Percentiles rank a stretch among this genome's conserved stretches.
Evolutionary conservation across 805 yeast species (phyloP).

Genomic region (Yamadazyma nakazawae): DNA sequence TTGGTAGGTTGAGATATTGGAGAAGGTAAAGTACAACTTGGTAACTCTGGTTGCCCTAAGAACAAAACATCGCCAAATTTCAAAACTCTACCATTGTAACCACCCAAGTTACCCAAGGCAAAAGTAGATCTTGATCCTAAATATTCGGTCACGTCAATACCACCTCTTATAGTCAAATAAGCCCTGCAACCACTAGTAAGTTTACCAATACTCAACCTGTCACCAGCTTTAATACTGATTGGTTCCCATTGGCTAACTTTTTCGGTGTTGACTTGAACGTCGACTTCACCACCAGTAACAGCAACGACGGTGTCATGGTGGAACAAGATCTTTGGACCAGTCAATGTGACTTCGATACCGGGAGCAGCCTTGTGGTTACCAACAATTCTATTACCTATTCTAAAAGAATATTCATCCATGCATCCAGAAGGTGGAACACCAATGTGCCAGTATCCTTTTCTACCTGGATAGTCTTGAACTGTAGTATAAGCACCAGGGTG

Average conservation of each 20-base stretch:
- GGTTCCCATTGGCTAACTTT: conserved; percentile 69
- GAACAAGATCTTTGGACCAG: conserved; percentile 83
- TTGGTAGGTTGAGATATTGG: conserved; percentile 64
- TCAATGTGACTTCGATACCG: conserved; percentile 83
- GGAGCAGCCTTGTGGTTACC: conserved; percentile 84
- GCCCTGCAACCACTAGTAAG: conserved; percentile 81
- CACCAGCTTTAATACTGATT: conserved; percentile 66
- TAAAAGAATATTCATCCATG: conserved; percentile 90
- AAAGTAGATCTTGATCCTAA: conserved; percentile 96
- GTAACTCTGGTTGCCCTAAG: conserved; percentile 71
- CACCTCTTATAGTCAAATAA: conserved; percentile 86
- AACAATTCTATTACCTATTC: conserved; percentile 85
- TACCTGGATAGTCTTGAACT: conserved; percentile 96
- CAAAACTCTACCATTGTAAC: conserved; percentile 87
- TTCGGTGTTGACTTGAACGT: conserved; percentile 62
- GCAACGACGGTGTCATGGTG: conserved; percentile 77
- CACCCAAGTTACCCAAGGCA: conserved; percentile 91
- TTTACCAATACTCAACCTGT: conserved; percentile 77
- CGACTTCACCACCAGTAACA: conserved; percentile 81
- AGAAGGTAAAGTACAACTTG: conserved; percentile 66
- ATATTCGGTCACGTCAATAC: conserved; percentile 90
- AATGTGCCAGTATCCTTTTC: conserved; percentile 80
- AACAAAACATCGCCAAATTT: conserved; percentile 91
- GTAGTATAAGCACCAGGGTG: conserved; percentile 79
- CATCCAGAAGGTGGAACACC: conserved; percentile 99